Evolutionary conservation across 192 early-diverging fungal genomes (phyloP).

Genomic region (Podila horticola): DNA sequence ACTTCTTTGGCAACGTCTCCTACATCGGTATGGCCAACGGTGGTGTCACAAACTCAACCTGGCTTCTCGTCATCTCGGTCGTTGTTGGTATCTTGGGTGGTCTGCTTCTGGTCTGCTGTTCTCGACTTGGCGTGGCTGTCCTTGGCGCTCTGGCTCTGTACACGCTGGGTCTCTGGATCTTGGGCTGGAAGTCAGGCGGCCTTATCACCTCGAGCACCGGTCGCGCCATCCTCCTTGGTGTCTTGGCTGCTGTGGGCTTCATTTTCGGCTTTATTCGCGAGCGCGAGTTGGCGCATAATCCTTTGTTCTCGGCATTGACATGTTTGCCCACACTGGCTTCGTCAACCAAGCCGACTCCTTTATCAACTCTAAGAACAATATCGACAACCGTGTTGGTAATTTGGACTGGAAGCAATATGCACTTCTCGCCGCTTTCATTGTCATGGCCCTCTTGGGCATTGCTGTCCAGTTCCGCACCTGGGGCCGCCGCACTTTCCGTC

Average conservation of each 20-base stretch:
- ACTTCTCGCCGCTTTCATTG: slow-evolving; percentile 30
- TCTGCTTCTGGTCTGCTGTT: slow-evolving; percentile 40
- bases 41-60: slow-evolving; percentile 35
- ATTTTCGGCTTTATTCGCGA: slow-evolving; percentile 62
- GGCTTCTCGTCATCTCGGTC: slow-evolving; percentile 47
- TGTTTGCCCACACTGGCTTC: slow-evolving; percentile 67
- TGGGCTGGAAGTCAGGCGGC: slow-evolving; percentile 54
- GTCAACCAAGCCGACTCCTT: slow-evolving; percentile 20
- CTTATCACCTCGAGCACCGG: slow-evolving; percentile 36
- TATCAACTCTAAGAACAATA: slow-evolving; percentile 33
- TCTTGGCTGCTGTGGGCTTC: slow-evolving; percentile 43
- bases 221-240: slow-evolving; percentile 42
- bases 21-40: slow-evolving; percentile 62
- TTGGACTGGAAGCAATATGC: slow-evolving; percentile 9
- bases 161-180: slow-evolving; percentile 55
- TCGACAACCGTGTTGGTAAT: slow-evolving; percentile 8
- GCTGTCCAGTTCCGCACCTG: slow-evolving; percentile 28
- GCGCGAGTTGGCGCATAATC: slow-evolving; percentile 61
- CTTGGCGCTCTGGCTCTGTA: slow-evolving; percentile 51
- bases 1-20: slow-evolving; percentile 60
- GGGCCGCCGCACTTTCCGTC: slow-evolving; percentile 28
- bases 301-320: slow-evolving; percentile 64
- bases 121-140: slow-evolving; percentile 48
- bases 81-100: slow-evolving; percentile 45
- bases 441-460: slow-evolving; percentile 34